Base-by-base conservation (phyloP, 2,329 filamentous ascomycete species). In the Monosporascus sp. region DNA sequence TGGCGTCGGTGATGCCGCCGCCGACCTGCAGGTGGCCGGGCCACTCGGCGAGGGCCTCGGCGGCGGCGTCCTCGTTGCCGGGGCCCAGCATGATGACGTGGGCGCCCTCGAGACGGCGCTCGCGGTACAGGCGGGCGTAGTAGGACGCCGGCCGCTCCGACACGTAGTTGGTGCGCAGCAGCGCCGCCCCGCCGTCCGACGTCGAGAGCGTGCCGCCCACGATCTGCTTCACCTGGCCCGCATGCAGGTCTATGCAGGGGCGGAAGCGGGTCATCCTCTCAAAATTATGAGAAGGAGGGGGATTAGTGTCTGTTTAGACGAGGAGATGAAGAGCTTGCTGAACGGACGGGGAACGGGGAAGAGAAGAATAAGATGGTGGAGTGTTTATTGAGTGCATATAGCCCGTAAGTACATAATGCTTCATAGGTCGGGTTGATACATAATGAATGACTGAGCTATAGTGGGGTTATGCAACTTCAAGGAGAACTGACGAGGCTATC, bases 191-290 rank as follows among this genome's bases (percentile, higher is more conserved):
- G 17, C 5, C 38, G 17, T 20, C 26, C 43, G 43, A 20, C 20
- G 22, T 82, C 78, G 7, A 87, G 57, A 99, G 82, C 2, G 94
- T 97, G 55, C 94, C 93, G 62, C 94, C 94, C 41, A 99, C 92
- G 63, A 99, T 99, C 72, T 99, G 94, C 77, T 99, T 99, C 55
- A 99, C 94, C 69, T 93, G 87, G 16, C 94, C 94, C n/a, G 92
- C 87, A 72, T 99, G 94, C 51, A 99, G 83, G 74, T 99, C 94
- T 72, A 99, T 97, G 69, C 94, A 99, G 20, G 94, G 94, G 40
- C 94, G 82, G 68, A 99, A 99, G 63, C 87, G 85, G 3, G 94
- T 97, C 94, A 99, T 96, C 44, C 41, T 31, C 19, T 26, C 27
- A 14, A 31, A 9, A 31, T 11, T 31, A 31, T 11, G 19, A 14